Evolutionary conservation across 495 filamentous ascomycete species (phyloP), one percentile per base, ranked within the genome.

Genomic region (Penicillium subrubescens): DNA sequence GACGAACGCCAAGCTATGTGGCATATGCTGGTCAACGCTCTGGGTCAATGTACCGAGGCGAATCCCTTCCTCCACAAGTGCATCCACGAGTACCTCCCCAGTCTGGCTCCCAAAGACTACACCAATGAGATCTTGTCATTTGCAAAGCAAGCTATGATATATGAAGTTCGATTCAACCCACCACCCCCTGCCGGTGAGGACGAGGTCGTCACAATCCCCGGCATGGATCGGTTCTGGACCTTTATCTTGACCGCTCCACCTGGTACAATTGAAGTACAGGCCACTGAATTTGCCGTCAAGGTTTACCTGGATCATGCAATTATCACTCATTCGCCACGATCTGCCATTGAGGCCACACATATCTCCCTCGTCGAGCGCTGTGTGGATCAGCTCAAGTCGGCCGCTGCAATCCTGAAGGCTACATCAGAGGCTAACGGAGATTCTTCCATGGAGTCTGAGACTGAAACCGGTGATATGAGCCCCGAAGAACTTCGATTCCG

Each of bases 191-290:
- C 74, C 5, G 71, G 67, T 12, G 84, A 82, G 37, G 73, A 83
- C 62, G 77, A 81, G 33, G 71, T 83, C 8, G 77, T 88, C 23
- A 69, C 80, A 15, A 82, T 90, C 56, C 79, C 84, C 19, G 90
- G 89, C 10, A 82, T 91, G 55, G 91, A 95, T 57, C 83, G 92
- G 46, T 80, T 97, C 53, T 98, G 94, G 94, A 86, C 85, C 17
- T 87, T 97, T 69, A 88, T 94, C 19, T 71, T 97, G 53, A 87
- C 83, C 21, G 88, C 91, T 14, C 87, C 87, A 4, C 79, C 82
- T n/a, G 83, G 84, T 50, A 88, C 86, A 0, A 88, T 96, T 53
- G 92, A 92, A 64, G 76, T 82, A 6, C 76, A 83, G 50, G 89
- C 90, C 4, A 94, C 89, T 27, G 78, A 80, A 37, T 84, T 86